Evolutionary conservation across 257 asterid species (phyloP).

Genomic region (Scutellaria baicalensis): DNA sequence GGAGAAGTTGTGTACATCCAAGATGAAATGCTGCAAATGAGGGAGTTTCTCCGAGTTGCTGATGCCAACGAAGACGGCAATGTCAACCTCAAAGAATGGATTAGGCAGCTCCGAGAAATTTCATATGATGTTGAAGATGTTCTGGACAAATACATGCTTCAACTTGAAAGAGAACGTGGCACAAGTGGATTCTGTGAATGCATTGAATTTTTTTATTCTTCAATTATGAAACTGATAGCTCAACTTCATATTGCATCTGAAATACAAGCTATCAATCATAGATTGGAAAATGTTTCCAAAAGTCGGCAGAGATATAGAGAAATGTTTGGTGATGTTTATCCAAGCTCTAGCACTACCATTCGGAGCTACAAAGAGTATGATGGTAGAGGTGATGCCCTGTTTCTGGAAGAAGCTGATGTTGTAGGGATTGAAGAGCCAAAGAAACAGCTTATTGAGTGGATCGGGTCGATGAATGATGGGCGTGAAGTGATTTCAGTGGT

Average conservation of each 20-base stretch:
- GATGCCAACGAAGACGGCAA: conserved; percentile 25
- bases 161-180: not conserved
- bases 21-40: conserved; percentile 25
- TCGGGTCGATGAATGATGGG: not conserved
- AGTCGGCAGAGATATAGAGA: conserved; percentile 4
- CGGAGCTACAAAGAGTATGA: not conserved
- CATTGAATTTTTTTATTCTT: not conserved
- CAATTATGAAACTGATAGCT: conserved; percentile 2
- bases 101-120: conserved; percentile 28
- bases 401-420: conserved; percentile 23
- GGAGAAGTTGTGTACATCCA: conserved; percentile 11
- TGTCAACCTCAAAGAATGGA: conserved; percentile 25
- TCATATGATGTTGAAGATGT: conserved; percentile 31
- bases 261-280: conserved; percentile 9
- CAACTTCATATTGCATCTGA: conserved; percentile 18
- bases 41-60: conserved; percentile 26
- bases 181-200: not conserved
- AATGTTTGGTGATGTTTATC: not conserved
- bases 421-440: conserved; percentile 31
- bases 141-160: conserved; percentile 26
- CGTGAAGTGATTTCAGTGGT: conserved; percentile 8
- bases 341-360: not conserved
- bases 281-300: conserved; percentile 5
- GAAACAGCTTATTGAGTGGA: conserved; percentile 13
- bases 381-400: conserved; percentile 23